Conservation (phyloP, 495 filamentous ascomycete species). For the Trichoderma orchidacearum region DNA sequence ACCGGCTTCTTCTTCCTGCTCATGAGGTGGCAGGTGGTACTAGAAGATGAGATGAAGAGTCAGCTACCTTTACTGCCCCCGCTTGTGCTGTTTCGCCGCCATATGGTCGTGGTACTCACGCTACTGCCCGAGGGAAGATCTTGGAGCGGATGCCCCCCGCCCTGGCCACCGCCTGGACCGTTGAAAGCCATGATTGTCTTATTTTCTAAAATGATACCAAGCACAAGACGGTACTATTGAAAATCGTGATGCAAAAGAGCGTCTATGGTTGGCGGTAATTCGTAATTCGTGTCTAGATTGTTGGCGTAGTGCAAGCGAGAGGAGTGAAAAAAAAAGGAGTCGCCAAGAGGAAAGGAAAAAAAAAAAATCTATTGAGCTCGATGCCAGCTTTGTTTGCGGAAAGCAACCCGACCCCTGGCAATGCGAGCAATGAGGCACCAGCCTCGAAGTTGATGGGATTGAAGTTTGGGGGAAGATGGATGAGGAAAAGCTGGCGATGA, state of each 20-base stretch:
- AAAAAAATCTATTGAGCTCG: conserved; percentile 5
- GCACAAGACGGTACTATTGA: conserved; percentile 7
- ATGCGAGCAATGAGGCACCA: conserved; percentile 5
- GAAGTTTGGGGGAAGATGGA: not conserved
- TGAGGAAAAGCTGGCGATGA: not conserved
- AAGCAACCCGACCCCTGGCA: not conserved
- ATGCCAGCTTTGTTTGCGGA: conserved; percentile 1
- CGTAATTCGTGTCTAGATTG: conserved; percentile 7
- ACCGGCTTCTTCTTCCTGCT: conserved; percentile 66
- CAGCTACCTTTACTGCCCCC: too few relatives aligned
- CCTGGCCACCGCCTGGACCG: conserved; percentile 10
- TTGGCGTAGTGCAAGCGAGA: conserved; percentile 1
- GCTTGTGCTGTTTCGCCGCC: too few relatives aligned
- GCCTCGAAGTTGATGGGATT: conserved; percentile 8
- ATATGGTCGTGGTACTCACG: conserved; percentile 30
- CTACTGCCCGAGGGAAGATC: conserved; percentile 47
- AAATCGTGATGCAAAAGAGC: conserved; percentile 2
- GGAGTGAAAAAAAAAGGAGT: conserved; percentile 5
- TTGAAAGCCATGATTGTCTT: conserved; percentile 32
- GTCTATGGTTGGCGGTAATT: conserved; percentile 2
- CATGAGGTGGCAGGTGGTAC: conserved; percentile 38
- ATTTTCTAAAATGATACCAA: not conserved
- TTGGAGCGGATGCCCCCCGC: conserved; percentile 45
- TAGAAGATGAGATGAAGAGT: conserved; percentile 9
- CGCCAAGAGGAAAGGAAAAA: conserved; percentile 10